Percentiles rank a stretch among this genome's conserved stretches.
phyloP scores from a whole-genome alignment of 306 rosid genomes.

The Lablab purpureus region DNA sequence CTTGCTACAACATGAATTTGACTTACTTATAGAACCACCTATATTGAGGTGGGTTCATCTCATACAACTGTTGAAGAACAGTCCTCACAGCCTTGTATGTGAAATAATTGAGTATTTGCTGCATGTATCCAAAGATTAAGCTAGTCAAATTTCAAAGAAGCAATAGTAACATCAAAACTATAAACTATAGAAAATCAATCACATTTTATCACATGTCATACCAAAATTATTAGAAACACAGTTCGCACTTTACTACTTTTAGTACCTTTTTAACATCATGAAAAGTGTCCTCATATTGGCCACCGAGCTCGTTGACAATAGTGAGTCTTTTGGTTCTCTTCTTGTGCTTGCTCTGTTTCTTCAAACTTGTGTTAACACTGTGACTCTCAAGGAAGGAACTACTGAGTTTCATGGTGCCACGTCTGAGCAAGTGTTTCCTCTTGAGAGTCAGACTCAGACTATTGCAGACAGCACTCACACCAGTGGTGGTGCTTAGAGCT shows the following conservation, averaged over 20 bases:
- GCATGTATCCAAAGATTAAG: slow-evolving; percentile 57
- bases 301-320: slow-evolving; percentile 77
- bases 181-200: not conserved
- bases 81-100: slow-evolving; percentile 95
- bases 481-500: slow-evolving; percentile 60
- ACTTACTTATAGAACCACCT: slow-evolving; percentile 95
- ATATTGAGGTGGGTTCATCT: slow-evolving; percentile 92
- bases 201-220: not conserved
- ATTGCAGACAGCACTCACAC: slow-evolving; percentile 47
- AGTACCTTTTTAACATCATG: slow-evolving; percentile 82
- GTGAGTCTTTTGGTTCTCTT: slow-evolving; percentile 50
- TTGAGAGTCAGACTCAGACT: slow-evolving; percentile 38
- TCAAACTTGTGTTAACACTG: slow-evolving; percentile 52
- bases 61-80: slow-evolving; percentile 87
- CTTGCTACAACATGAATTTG: not conserved
- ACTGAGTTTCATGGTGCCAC: slow-evolving; percentile 50
- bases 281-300: slow-evolving; percentile 88
- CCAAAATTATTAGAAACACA: too few relatives aligned
- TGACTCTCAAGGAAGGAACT: slow-evolving; percentile 76
- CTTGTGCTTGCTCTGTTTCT: slow-evolving; percentile 58
- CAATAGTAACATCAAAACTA: not conserved
- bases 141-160: slow-evolving; percentile 35
- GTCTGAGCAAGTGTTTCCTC: slow-evolving; percentile 56
- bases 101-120: slow-evolving; percentile 94
- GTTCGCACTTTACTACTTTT: too few relatives aligned